Percentiles rank a stretch among this genome's conserved stretches.
phyloP scores from a whole-genome alignment of 2,329 filamentous ascomycete species.

The Penicillium hordei region DNA sequence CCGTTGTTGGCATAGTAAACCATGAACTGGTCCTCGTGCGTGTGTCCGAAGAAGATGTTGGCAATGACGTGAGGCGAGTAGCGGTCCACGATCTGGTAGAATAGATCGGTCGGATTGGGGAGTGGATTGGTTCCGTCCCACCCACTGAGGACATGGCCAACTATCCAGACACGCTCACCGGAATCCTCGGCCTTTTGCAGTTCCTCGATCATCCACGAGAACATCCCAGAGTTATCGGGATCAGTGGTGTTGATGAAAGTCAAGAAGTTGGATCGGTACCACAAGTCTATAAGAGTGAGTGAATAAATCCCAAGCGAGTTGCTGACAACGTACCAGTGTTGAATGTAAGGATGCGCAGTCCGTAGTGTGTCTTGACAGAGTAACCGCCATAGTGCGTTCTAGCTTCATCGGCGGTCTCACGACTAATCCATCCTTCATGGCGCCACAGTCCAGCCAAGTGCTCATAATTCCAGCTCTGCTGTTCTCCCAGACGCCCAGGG shows the following conservation, averaged over 20 bases:
- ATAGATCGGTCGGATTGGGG: constrained; percentile 54
- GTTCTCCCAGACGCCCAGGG: constrained; percentile 53
- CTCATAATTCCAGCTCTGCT: constrained; percentile 60
- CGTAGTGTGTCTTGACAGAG: constrained; percentile 54
- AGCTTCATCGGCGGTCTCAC: constrained; percentile 48
- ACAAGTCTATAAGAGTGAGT: constrained; percentile 21
- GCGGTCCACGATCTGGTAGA: constrained; percentile 57
- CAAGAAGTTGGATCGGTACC: constrained; percentile 44
- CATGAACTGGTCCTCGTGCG: constrained; percentile 56
- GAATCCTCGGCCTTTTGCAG: constrained; percentile 55
- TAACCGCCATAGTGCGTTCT: constrained; percentile 58
- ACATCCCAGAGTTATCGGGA: constrained; percentile 51
- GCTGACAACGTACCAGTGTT: constrained; percentile 52
- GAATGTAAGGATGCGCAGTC: constrained; percentile 54
- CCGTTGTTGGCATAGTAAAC: constrained; percentile 57
- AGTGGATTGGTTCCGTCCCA: constrained; percentile 58
- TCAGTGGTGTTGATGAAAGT: constrained; percentile 55
- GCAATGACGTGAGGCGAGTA: constrained; percentile 58
- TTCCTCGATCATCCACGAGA: constrained; percentile 53
- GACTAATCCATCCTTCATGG: constrained; percentile 56
- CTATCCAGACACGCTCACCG: constrained; percentile 55
- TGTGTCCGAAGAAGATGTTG: constrained; percentile 57
- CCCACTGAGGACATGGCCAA: constrained; percentile 56
- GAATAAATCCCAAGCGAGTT: constrained; percentile 18
- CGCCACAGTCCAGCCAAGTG: constrained; percentile 57